phyloP scores from a whole-genome alignment of 2,329 filamentous ascomycete genomes.

The Monosporascus sp. region DNA sequence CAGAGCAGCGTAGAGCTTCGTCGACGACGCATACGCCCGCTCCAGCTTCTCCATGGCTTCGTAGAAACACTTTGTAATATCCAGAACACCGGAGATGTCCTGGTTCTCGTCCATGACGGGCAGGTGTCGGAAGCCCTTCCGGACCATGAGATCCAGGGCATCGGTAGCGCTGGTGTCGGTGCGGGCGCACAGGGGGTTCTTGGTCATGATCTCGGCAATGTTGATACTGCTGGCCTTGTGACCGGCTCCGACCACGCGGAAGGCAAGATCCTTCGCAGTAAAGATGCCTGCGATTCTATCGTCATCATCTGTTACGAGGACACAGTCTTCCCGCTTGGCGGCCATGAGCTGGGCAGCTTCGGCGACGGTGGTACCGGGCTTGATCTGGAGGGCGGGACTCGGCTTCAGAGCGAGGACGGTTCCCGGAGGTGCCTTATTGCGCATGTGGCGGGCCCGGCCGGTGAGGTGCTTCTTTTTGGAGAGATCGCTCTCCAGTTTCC shows the following conservation, averaged over 20 bases:
- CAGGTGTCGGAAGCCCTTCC: slow-evolving; percentile 94
- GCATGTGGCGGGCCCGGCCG: slow-evolving; percentile 72
- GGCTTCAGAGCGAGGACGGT: slow-evolving; percentile 94
- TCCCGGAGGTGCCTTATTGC: slow-evolving; percentile 93
- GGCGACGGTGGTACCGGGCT: slow-evolving; percentile 86
- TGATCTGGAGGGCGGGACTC: slow-evolving; percentile 94
- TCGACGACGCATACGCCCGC: slow-evolving; percentile 94
- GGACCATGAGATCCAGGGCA: slow-evolving; percentile 94
- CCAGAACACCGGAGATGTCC: slow-evolving; percentile 94
- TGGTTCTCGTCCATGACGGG: slow-evolving; percentile 99
- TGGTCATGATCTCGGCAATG: slow-evolving; percentile 99
- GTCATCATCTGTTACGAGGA: slow-evolving; percentile 95
- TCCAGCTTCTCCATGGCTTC: slow-evolving; percentile 99
- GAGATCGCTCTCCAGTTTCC: slow-evolving; percentile 94
- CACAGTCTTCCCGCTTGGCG: slow-evolving; percentile 96
- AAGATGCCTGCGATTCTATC: slow-evolving; percentile 98
- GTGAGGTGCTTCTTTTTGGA: slow-evolving; percentile 90
- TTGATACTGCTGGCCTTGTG: slow-evolving; percentile 85
- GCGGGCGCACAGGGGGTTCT: slow-evolving; percentile 94
- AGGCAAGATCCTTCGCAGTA: slow-evolving; percentile 96
- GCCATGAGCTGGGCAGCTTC: slow-evolving; percentile 99
- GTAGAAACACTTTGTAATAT: slow-evolving; percentile 99
- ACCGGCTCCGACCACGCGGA: slow-evolving; percentile 88
- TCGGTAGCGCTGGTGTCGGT: slow-evolving; percentile 98
- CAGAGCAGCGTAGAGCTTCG: slow-evolving; percentile 93